phyloP scores from a whole-genome alignment of 2,329 filamentous ascomycete species.

The Calcarisporium arbuscula region DNA sequence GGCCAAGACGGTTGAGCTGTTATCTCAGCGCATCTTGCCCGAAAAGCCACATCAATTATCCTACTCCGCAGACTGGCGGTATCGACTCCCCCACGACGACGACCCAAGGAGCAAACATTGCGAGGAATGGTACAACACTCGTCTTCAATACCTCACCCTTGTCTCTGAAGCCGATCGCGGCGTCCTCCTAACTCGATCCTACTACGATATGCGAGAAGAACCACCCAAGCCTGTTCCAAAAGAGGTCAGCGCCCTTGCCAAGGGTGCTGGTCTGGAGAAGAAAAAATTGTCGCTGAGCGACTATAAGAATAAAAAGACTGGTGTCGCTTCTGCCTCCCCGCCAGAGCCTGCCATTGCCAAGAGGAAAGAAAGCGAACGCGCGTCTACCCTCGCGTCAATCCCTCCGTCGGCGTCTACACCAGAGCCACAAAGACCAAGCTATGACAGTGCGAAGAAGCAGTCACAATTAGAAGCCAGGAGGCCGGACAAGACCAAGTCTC shows the following conservation, averaged over 20 bases:
- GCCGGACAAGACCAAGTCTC: constrained; percentile 16
- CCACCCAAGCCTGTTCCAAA: constrained; percentile 31
- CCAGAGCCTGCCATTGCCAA: constrained; percentile 25
- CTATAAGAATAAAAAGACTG: constrained; percentile 49
- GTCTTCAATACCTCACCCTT: constrained; percentile 52
- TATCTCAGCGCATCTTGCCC: constrained; percentile 47
- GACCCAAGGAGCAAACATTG: constrained; percentile 25
- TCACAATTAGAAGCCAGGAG: constrained; percentile 12
- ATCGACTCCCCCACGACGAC: constrained; percentile 35
- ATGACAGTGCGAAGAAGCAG: too few relatives aligned
- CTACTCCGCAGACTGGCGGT: constrained; percentile 40
- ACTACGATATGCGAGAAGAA: constrained; percentile 52
- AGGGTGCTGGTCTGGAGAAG: constrained; percentile 38
- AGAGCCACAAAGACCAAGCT: too few relatives aligned
- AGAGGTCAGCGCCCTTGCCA: constrained; percentile 32
- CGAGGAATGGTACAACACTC: constrained; percentile 44
- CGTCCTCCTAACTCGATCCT: constrained; percentile 48
- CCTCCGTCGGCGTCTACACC: constrained; percentile 10
- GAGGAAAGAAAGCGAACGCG: constrained; percentile 25
- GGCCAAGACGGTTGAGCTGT: constrained; percentile 48
- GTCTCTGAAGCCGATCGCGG: constrained; percentile 53
- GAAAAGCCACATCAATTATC: constrained; percentile 48
- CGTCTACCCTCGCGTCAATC: constrained; percentile 13
- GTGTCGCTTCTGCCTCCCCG: constrained; percentile 28
- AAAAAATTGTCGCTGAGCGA: constrained; percentile 55